phyloP scores from a whole-genome alignment of 2,329 filamentous ascomycete species.

The Fusarium sterilihyphosum region DNA sequence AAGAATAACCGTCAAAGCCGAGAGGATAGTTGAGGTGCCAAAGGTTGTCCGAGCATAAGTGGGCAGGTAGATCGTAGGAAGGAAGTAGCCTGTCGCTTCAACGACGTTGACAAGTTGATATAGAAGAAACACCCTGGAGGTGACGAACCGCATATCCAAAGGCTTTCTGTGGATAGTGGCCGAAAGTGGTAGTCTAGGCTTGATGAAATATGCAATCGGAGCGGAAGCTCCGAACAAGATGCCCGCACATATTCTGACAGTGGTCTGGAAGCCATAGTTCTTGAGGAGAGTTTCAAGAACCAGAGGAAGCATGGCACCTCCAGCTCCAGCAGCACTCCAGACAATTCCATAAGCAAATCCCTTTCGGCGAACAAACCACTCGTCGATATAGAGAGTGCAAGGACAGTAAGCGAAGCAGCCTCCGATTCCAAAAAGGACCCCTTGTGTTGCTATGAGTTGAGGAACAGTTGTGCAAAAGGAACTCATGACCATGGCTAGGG shows the following conservation, averaged over 20 bases:
- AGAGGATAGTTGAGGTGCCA: slow-evolving; percentile 55
- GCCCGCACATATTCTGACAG: slow-evolving; percentile 58
- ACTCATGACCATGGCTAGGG: slow-evolving; percentile 57
- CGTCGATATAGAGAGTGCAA: slow-evolving; percentile 63
- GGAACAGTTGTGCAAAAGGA: slow-evolving; percentile 58
- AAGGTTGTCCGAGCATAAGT: slow-evolving; percentile 60
- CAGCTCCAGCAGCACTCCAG: slow-evolving; percentile 48
- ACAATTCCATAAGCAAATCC: slow-evolving; percentile 66
- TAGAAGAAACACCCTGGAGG: slow-evolving; percentile 61
- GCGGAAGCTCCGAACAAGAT: slow-evolving; percentile 58
- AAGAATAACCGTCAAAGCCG: slow-evolving; percentile 63
- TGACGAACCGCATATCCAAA: slow-evolving; percentile 58
- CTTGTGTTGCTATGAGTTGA: slow-evolving; percentile 65
- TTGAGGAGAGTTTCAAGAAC: slow-evolving; percentile 58
- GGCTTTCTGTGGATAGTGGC: slow-evolving; percentile 43
- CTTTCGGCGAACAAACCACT: slow-evolving; percentile 59
- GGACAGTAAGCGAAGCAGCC: slow-evolving; percentile 63
- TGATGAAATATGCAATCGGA: slow-evolving; percentile 63
- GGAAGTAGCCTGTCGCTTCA: slow-evolving; percentile 67
- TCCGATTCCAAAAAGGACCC: slow-evolving; percentile 65
- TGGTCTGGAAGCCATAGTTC: slow-evolving; percentile 54
- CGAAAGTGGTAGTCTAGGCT: slow-evolving; percentile 57
- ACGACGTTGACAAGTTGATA: slow-evolving; percentile 65
- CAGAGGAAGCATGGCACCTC: slow-evolving; percentile 59
- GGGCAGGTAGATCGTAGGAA: slow-evolving; percentile 67